Base-by-base conservation (phyloP, 2,329 filamentous ascomycete genomes). In the Hymenoscyphus fructigenus region DNA sequence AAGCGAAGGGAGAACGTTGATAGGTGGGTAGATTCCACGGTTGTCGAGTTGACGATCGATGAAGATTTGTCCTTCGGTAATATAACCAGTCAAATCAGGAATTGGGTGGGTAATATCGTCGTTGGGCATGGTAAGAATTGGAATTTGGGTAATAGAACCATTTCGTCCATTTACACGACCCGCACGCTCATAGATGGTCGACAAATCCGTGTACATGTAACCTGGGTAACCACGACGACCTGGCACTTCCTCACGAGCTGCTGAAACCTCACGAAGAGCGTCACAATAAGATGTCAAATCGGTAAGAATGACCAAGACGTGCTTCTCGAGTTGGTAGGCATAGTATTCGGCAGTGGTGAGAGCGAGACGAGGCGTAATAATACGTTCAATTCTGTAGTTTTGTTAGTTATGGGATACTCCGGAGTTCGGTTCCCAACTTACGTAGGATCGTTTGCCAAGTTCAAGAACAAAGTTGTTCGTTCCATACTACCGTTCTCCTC, bases 121-220 rank as follows among this genome's bases (percentile, higher is more conserved):
- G 87, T 99, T 99, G 75, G 95, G 95, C 95, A 99, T 99, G 72
- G 95, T 97, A 81, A 99, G 80, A 78, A 99, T 99, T 66, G 95
- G 95, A 75, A 99, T 97, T 82, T 99, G 95, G 23, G 96, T 99
- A 75, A 99, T 99, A 74, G 95, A 99, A 67, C 96, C 95, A 76
- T 98, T 97, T 74, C 96, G 91, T 73, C 96, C 96, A 76, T 92
- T 85, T 60, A 99, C 95, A 91, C 95, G 95, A 76, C 95, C 95
- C 73, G 95, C 95, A 83, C 95, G 93, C 82, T 99, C 95, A 85
- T 99, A 99, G 75, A 99, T 97, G 76, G 95, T 99, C 66, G 95
- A 97, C 88, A 99, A 91, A 88, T 99, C 96, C 73, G 95, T 99
- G 85, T 99, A 99, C 95, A 99, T 99, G 86, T 99, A 99, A 91